These are phyloP conservation scores for Diaporthe sp. DNA, from an alignment of 2,329 filamentous ascomycete genomes.

Conservation along the genomic window DNA sequence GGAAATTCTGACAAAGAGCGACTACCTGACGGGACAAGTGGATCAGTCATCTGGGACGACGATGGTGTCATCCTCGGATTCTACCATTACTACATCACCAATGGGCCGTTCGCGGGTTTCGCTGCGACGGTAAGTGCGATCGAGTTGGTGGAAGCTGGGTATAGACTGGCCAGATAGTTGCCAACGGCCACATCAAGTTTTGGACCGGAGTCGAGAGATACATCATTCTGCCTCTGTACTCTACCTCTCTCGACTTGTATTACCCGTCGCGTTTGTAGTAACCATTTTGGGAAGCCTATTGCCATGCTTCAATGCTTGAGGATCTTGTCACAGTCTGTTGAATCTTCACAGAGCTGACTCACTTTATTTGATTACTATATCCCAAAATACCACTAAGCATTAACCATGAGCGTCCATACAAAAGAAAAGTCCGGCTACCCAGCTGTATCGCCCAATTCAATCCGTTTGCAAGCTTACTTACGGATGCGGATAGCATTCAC, in stretches of 20 bases:
- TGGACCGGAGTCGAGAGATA: background rate
- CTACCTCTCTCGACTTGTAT: too few species aligned
- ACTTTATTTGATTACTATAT: background rate
- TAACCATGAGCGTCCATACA: background rate
- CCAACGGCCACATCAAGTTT: background rate
- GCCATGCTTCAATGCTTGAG: background rate
- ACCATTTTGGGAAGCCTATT: too few species aligned
- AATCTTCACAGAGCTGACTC: background rate
- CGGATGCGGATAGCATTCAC: conserved; percentile 4
- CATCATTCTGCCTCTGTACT: background rate
- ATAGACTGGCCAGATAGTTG: background rate
- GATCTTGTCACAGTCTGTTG: background rate
- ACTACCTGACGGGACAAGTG: background rate
- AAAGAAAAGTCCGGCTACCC: background rate
- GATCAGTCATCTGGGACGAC: background rate
- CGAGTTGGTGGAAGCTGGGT: background rate
- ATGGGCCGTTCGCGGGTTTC: background rate
- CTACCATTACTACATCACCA: background rate
- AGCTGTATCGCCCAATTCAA: background rate
- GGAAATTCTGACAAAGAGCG: background rate
- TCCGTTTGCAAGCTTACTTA: background rate
- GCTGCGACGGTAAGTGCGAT: background rate
- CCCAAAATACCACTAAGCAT: background rate
- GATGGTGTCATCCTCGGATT: background rate
- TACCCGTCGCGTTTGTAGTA: background rate